Base-by-base conservation (phyloP, 495 filamentous ascomycete genomes). In the Penicillium herquei region DNA sequence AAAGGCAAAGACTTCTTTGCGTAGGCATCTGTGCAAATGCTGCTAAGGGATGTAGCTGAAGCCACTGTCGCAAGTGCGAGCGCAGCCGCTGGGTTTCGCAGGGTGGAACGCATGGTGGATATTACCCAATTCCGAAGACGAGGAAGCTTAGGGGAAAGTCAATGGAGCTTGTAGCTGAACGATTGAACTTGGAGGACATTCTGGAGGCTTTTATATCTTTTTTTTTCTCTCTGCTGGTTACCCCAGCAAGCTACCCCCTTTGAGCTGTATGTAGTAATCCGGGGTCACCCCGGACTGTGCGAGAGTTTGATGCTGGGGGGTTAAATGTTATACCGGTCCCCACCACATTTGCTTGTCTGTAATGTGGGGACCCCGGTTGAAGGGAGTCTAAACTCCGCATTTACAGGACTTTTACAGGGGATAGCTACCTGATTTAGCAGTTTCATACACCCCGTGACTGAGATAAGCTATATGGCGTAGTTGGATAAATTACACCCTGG, bases 11-110 rank as follows among this genome's bases (percentile, higher is more conserved):
- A 57, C 11, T 62, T 45, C n/a, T 64, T 45, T 14, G 56, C 64
- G 55, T 71, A 69, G 31, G 59, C 49, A 0, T 52, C 41, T 1
- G 71, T 69, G 53, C 71, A 75, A 48, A 70, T 58, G 7, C 68
- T 63, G 14, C 49, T 54, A 1, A 70, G 58, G 18, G 52, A 47
- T 7, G 59, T 56, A 12, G 35, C 31, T 5, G 53, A 49, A 2
- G 16, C 34, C 1, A 40, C 58, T 7, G 39, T 49, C 8, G 47
- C 47, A 13, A 18, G 8, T 13, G 45, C 51, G 7, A 48, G 13
- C 2, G 40, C 66, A 4, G 49, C 39, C 49, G 50, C 44, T 33
- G 16, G 51, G 14, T 26, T 8, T 32, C 39, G 17, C 2, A 51
- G 14, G 13, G 51, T 37, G 26, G 14, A 35, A 26, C 32, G 42